Evolutionary conservation across 2,329 filamentous ascomycete species (phyloP).

Genomic region (Torrubiella hemipterigena): DNA sequence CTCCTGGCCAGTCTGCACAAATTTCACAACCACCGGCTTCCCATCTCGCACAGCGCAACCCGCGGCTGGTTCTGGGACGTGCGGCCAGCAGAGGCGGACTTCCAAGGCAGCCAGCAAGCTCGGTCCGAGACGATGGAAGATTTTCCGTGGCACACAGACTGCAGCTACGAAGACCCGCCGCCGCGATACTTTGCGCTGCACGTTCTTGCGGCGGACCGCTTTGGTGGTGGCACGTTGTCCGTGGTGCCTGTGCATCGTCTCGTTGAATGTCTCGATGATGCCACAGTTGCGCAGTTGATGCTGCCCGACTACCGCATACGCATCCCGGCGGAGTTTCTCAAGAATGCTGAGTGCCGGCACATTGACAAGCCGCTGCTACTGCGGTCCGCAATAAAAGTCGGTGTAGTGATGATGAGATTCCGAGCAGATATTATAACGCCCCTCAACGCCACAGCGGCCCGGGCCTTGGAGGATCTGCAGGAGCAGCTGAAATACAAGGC

Average conservation of each 20-base stretch:
- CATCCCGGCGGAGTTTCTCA: conserved; percentile 22
- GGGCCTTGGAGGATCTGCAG: conserved; percentile 15
- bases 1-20: conserved; percentile 20
- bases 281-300: conserved; percentile 11
- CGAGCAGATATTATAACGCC: conserved; percentile 19
- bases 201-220: conserved; percentile 25
- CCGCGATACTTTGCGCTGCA: conserved; percentile 28
- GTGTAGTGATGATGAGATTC: conserved; percentile 14
- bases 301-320: conserved; percentile 18
- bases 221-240: conserved; percentile 27
- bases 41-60: conserved; percentile 26
- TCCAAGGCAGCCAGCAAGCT: conserved; percentile 20
- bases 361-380: conserved; percentile 13
- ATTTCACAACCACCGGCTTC: conserved; percentile 21
- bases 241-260: conserved; percentile 20
- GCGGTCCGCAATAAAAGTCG: conserved; percentile 4
- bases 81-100: conserved; percentile 15
- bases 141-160: conserved; percentile 32
- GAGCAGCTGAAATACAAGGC: conserved; percentile 8
- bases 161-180: conserved; percentile 24
- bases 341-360: conserved; percentile 9
- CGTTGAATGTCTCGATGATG: conserved; percentile 12
- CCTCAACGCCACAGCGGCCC: conserved; percentile 10
- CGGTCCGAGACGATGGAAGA: conserved; percentile 28
- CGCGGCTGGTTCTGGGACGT: conserved; percentile 33